phyloP scores from a whole-genome alignment of 1,139 yeast species.

The Taphrina betulina region DNA sequence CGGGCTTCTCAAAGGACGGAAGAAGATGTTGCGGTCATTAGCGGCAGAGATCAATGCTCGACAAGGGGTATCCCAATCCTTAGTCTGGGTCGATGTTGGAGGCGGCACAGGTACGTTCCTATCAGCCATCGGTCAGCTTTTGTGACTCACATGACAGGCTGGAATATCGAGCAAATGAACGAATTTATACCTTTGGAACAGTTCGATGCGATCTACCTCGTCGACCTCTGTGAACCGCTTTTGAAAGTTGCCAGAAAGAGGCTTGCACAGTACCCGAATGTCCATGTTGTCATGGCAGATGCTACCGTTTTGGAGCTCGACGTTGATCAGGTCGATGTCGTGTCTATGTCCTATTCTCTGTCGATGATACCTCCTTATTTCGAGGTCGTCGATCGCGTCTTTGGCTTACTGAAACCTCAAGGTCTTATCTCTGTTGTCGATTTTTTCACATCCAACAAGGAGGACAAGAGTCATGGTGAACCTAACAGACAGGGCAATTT shows the following conservation, averaged over 20 bases:
- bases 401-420: conserved; percentile 53
- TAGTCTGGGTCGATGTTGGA: conserved; percentile 67
- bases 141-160: conserved; percentile 81
- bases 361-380: conserved; percentile 78
- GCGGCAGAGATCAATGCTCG: conserved; percentile 33
- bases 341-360: conserved; percentile 74
- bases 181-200: conserved; percentile 50
- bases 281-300: conserved; percentile 68
- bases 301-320: conserved; percentile 58
- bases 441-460: conserved; percentile 59
- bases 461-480: conserved; percentile 5
- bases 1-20: conserved; percentile 66
- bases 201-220: conserved; percentile 61
- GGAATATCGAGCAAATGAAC: conserved; percentile 71
- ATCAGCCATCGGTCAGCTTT: neutral
- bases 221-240: conserved; percentile 73
- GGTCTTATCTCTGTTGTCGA: conserved; percentile 72
- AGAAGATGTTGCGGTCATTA: conserved; percentile 53
- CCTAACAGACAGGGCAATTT: conserved; percentile 24
- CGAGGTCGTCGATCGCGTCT: conserved; percentile 65
- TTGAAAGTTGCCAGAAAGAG: conserved; percentile 68
- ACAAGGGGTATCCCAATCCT: conserved; percentile 45
- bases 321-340: conserved; percentile 59
- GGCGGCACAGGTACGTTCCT: conserved; percentile 2
- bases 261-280: conserved; percentile 60